These are phyloP conservation scores for Phascolomyces articulosus DNA, from an alignment of 371 early-diverging fungal species.

Conservation along the genomic window DNA sequence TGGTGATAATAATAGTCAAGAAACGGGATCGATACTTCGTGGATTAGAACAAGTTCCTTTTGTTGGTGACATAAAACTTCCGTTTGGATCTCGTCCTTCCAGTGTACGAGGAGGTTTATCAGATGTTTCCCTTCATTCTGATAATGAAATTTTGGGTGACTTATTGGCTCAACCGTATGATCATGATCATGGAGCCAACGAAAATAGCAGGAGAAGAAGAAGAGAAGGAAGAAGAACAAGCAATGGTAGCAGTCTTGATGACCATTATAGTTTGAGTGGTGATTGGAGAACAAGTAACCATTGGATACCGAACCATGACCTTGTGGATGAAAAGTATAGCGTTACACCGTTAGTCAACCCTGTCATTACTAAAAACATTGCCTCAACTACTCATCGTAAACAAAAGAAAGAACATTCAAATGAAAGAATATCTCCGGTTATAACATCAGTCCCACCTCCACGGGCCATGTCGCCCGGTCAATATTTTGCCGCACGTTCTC, in stretches of 20 bases:
- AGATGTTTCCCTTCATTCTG: slow-evolving; percentile 26
- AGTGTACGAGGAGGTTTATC: slow-evolving; percentile 10
- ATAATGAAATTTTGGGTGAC: slow-evolving; percentile 23
- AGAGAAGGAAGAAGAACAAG: background rate
- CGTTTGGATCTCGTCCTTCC: slow-evolving; percentile 8
- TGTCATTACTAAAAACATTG: background rate
- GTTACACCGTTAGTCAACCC: slow-evolving; percentile 21
- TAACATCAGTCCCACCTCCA: background rate
- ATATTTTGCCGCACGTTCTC: slow-evolving; percentile 36
- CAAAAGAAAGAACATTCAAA: too few relatives aligned
- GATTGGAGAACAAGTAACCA: background rate
- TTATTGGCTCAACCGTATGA: slow-evolving; percentile 4
- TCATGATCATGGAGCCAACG: background rate
- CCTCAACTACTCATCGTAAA: too few relatives aligned
- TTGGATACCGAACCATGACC: slow-evolving; percentile 12
- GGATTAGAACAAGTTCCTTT: slow-evolving; percentile 15
- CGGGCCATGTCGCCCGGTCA: slow-evolving; percentile 30
- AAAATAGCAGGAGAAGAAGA: background rate
- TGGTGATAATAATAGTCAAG: background rate
- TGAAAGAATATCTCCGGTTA: background rate
- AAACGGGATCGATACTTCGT: background rate
- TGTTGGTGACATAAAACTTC: slow-evolving; percentile 13
- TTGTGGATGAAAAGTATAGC: slow-evolving; percentile 24
- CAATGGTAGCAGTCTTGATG: background rate
- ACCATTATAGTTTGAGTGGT: background rate